phyloP scores from a whole-genome alignment of 768 basidiomycete genomes.

The Peribolospora kevripleyi region DNA sequence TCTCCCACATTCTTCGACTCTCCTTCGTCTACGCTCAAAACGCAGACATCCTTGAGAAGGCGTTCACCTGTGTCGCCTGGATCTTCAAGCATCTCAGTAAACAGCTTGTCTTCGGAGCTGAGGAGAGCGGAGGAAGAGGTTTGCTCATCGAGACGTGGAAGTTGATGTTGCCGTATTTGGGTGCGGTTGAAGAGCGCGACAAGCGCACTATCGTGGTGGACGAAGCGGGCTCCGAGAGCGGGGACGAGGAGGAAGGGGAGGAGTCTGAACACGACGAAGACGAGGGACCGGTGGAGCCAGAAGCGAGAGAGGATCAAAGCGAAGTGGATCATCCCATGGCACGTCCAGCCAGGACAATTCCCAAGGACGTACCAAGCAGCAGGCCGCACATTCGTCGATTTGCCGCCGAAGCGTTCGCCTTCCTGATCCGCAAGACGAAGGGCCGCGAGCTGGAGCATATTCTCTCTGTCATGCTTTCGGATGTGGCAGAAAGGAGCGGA shows the following conservation, averaged over 20 bases:
- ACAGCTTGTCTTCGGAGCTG: slow-evolving; percentile 3
- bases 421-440: slow-evolving; percentile 9
- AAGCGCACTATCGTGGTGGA: background rate
- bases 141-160: slow-evolving; percentile 2
- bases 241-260: background rate
- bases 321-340: background rate
- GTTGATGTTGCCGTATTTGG: too few species aligned
- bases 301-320: background rate
- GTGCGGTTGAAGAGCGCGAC: too few species aligned
- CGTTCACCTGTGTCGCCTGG: slow-evolving; percentile 8
- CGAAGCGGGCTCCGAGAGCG: slow-evolving; percentile 7
- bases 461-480: background rate
- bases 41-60: background rate
- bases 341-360: slow-evolving; percentile 1
- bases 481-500: slow-evolving; percentile 6
- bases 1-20: too few species aligned
- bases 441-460: slow-evolving; percentile 1
- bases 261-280: background rate
- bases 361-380: background rate
- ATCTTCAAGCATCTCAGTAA: slow-evolving; percentile 8
- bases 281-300: background rate
- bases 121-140: background rate
- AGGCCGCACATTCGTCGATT: slow-evolving; percentile 10
- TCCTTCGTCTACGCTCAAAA: too few species aligned
- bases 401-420: slow-evolving; percentile 8